phyloP scores from a whole-genome alignment of 2,329 filamentous ascomycete genomes.

The Triangularia setosa region DNA sequence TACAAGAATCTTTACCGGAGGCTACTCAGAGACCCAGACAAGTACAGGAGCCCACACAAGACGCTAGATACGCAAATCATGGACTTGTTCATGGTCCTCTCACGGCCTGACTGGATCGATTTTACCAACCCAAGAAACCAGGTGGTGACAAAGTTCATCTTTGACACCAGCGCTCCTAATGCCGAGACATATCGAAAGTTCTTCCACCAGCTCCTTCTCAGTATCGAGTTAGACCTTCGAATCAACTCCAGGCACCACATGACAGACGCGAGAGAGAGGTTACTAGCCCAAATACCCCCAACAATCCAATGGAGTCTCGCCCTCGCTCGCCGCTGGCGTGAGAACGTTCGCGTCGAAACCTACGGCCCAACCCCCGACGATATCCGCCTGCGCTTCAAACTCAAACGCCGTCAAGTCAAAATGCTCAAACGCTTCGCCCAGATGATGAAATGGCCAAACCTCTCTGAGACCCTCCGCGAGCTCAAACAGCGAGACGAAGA shows the following conservation, averaged over 20 bases:
- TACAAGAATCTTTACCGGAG: constrained; percentile 64
- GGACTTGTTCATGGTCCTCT: constrained; percentile 66
- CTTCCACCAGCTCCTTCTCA: constrained; percentile 73
- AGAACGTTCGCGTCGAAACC: constrained; percentile 63
- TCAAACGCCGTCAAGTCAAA: constrained; percentile 65
- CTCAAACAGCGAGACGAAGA: constrained; percentile 59
- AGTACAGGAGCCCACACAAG: constrained; percentile 55
- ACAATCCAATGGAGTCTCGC: constrained; percentile 70
- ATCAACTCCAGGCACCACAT: constrained; percentile 60
- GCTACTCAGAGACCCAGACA: constrained; percentile 65
- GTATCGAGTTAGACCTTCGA: constrained; percentile 66
- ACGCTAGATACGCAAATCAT: constrained; percentile 68
- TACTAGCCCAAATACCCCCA: constrained; percentile 62
- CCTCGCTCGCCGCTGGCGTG: constrained; percentile 68
- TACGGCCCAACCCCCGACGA: constrained; percentile 52
- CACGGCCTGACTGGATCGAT: constrained; percentile 68
- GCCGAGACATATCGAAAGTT: constrained; percentile 59
- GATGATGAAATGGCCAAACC: constrained; percentile 74
- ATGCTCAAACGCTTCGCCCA: constrained; percentile 65
- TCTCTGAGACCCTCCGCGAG: constrained; percentile 58
- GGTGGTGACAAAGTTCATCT: constrained; percentile 69
- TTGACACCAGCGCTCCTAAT: constrained; percentile 54
- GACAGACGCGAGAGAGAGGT: constrained; percentile 61
- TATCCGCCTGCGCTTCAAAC: constrained; percentile 60
- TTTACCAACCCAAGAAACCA: constrained; percentile 68